Evolutionary conservation across 768 basidiomycete genomes (phyloP).

Genomic region (Suillus fuscotomentosus): DNA sequence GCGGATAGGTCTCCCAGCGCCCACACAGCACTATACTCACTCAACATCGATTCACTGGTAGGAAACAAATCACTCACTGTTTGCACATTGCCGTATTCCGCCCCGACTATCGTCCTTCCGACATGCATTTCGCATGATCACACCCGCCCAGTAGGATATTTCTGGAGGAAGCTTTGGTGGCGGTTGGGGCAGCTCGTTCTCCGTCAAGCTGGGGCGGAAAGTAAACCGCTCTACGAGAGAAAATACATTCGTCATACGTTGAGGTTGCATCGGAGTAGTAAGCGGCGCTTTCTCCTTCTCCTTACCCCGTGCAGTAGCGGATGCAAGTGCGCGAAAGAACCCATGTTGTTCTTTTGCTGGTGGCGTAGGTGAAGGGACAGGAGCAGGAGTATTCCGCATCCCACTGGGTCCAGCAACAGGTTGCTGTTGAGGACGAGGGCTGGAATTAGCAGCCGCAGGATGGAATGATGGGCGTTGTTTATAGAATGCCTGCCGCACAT

Average conservation of each 20-base stretch:
- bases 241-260: slow-evolving; percentile 86
- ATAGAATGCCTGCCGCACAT: slow-evolving; percentile 95
- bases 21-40: slow-evolving; percentile 79
- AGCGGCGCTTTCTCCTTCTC: slow-evolving; percentile 42
- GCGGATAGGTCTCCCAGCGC: slow-evolving; percentile 86
- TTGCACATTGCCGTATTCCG: slow-evolving; percentile 96
- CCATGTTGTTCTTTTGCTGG: slow-evolving; percentile 34
- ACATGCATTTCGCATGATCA: slow-evolving; percentile 99
- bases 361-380: slow-evolving; percentile 8
- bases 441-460: slow-evolving; percentile 57
- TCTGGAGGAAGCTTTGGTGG: slow-evolving; percentile 78
- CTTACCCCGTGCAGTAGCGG: slow-evolving; percentile 44
- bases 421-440: slow-evolving; percentile 26
- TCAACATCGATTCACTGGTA: background rate
- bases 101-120: slow-evolving; percentile 92
- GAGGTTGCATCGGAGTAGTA: slow-evolving; percentile 16
- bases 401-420: slow-evolving; percentile 26
- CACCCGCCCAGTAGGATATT: slow-evolving; percentile 98
- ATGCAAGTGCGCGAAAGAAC: slow-evolving; percentile 47
- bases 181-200: slow-evolving; percentile 66
- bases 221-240: slow-evolving; percentile 96
- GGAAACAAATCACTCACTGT: slow-evolving; percentile 57
- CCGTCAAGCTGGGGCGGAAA: slow-evolving; percentile 84
- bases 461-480: slow-evolving; percentile 82
- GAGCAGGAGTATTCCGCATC: slow-evolving; percentile 5